Base-by-base conservation (phyloP, 305 asterid genomes). In the Fraxinus ornus region DNA sequence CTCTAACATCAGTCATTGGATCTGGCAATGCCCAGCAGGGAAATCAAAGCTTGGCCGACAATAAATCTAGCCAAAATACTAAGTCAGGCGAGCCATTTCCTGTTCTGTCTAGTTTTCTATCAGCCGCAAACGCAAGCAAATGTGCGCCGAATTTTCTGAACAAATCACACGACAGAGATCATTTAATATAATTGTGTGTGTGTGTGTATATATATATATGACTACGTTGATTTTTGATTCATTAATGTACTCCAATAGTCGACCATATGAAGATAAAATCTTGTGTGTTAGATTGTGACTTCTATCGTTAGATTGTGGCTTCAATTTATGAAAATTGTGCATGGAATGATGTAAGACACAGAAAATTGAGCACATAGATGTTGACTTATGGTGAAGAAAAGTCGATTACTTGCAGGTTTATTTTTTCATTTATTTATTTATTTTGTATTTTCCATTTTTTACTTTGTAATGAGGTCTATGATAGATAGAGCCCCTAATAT, bases 1-100 rank as follows among this genome's bases (percentile, higher is more conserved):
- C 98, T 49, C 90, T 95, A 1, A 80, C 97, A 12, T 91, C 98
- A 3, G 84, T 95, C 86, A 91, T 95, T 1, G 91, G 90, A 70
- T 60, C 91, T 0, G 75, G 85, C 8, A 77, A 81, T 30, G 77
- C 84, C 84, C 17, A 78, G 60, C 70, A 1, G 52, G 84, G 76
- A n/a, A 84, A 75, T 78, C 87, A 83, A 28, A 83, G 15, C 49
- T 41, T 39, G 9, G 75, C 39, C 0, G 85, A 77, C 2, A 89
- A 91, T 15, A 88, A 81, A 76, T 32, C 87, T 5, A 70, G 84
- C 24, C 83, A 74, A 35, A 81, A 60, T 47, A 70, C 77, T 60
- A 90, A 82, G 80, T 37, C 77, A 0, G 49, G 79, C 22, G 91
- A 88, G 66, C 57, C 91, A 13, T 93, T 93, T 80, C 97, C 98